A percentile compares a stretch with the other conserved stretches of the same genome.
phyloP scores from a whole-genome alignment of 1,284 basidiomycete species.

The Cryptococcus floricola region DNA sequence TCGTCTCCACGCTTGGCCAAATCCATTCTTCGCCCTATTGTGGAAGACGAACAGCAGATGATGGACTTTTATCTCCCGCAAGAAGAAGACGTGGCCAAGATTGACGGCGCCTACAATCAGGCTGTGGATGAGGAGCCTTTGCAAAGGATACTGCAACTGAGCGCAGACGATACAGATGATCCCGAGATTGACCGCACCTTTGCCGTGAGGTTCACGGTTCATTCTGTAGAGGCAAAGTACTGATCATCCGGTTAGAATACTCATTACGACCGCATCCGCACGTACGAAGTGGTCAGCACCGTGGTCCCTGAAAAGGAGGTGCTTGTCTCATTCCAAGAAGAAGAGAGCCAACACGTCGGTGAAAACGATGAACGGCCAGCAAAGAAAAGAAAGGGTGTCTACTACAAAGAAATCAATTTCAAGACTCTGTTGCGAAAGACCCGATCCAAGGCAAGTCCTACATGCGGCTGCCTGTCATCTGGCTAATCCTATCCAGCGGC shows the following conservation, averaged over 20 bases:
- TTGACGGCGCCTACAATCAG: constrained; percentile 21
- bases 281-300: constrained; percentile 42
- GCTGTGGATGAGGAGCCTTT: constrained; percentile 23
- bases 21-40: constrained; percentile 79
- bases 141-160: constrained; percentile 18
- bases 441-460: constrained; percentile 62
- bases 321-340: constrained; percentile 65
- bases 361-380: constrained; percentile 20
- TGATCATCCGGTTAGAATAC: constrained; percentile 21
- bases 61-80: constrained; percentile 82
- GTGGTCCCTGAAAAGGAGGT: constrained; percentile 60
- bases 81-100: constrained; percentile 59
- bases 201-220: constrained; percentile 17
- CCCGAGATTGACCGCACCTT: constrained; percentile 29
- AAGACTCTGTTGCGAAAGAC: constrained; percentile 83
- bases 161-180: constrained; percentile 20
- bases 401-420: constrained; percentile 80
- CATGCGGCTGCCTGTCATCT: background rate
- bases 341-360: constrained; percentile 52
- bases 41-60: constrained; percentile 73
- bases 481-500: constrained; percentile 5
- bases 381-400: constrained; percentile 62
- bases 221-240: background rate
- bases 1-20: constrained; percentile 61
- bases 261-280: constrained; percentile 37